These are phyloP conservation scores for Ceratocystis albifundus DNA, from an alignment of 2,329 filamentous ascomycete genomes.

Conservation along the genomic window DNA sequence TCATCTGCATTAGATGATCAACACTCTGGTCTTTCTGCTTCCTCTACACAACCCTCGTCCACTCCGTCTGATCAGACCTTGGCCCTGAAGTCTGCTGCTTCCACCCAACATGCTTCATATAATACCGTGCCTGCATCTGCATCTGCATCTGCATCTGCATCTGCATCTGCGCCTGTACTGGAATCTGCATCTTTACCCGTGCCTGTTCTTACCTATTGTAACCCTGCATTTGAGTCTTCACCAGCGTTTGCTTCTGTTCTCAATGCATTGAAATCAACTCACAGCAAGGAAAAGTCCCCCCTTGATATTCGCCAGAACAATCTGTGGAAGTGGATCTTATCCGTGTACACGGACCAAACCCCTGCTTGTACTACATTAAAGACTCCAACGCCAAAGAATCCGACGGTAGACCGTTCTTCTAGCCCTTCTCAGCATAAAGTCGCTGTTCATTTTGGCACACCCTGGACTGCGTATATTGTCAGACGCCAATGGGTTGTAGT, in stretches of 20 bases:
- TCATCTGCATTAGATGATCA: slow-evolving; percentile 20
- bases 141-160: background rate
- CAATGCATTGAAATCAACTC: slow-evolving; percentile 15
- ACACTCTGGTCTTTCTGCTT: slow-evolving; percentile 14
- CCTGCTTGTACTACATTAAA: background rate
- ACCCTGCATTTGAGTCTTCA: slow-evolving; percentile 29
- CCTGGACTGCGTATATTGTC: slow-evolving; percentile 33
- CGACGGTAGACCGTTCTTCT: background rate
- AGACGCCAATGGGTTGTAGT: slow-evolving; percentile 32
- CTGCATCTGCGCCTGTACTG: background rate
- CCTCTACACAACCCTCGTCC: slow-evolving; percentile 17
- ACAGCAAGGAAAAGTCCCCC: background rate
- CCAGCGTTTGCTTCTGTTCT: slow-evolving; percentile 28
- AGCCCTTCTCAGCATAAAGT: slow-evolving; percentile 24
- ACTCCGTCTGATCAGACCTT: background rate
- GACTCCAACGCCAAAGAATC: background rate
- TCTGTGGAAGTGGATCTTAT: slow-evolving; percentile 34
- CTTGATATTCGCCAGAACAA: slow-evolving; percentile 28
- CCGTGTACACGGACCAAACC: background rate
- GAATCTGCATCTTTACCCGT: background rate
- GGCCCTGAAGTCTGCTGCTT: slow-evolving; percentile 6
- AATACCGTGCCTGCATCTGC: background rate
- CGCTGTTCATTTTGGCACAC: slow-evolving; percentile 28
- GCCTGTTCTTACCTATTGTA: slow-evolving; percentile 30
- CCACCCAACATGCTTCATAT: slow-evolving; percentile 1